A percentile compares a stretch with the other conserved stretches of the same genome.
These are phyloP conservation scores for Epichloe typhina DNA, from an alignment of 2,329 filamentous ascomycete genomes.

Conservation along the genomic window DNA sequence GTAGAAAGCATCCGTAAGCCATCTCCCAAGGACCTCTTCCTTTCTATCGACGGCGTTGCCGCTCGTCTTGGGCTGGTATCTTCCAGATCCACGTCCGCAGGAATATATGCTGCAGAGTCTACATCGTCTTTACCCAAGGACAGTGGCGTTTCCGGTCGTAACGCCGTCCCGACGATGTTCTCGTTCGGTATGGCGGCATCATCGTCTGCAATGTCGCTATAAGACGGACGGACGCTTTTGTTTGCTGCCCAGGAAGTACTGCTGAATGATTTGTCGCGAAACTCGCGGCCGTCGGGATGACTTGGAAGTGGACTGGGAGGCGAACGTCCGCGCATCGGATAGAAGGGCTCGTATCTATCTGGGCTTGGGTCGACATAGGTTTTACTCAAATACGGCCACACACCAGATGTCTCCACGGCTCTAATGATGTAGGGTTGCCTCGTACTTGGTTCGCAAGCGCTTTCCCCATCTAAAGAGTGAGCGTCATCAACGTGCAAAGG, in stretches of 20 bases:
- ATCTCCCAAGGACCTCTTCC: constrained; percentile 7
- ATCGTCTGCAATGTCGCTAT: constrained; percentile 20
- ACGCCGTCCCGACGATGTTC: not conserved
- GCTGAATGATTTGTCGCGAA: constrained; percentile 15
- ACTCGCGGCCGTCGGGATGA: constrained; percentile 24
- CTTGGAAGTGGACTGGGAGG: constrained; percentile 38
- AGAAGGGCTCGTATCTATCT: constrained; percentile 28
- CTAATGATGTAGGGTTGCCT: constrained; percentile 22
- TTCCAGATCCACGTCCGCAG: not conserved
- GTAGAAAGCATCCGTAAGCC: constrained; percentile 2
- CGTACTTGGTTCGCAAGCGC: constrained; percentile 21
- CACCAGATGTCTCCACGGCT: constrained; percentile 27
- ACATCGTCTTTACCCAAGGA: not conserved
- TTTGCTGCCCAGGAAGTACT: constrained; percentile 26
- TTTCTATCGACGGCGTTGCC: not conserved
- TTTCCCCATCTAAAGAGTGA: constrained; percentile 25
- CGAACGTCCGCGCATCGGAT: constrained; percentile 37
- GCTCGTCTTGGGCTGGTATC: constrained; percentile 3
- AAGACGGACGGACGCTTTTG: constrained; percentile 24
- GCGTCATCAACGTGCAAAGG: constrained; percentile 29
- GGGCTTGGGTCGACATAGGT: constrained; percentile 23
- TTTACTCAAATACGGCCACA: constrained; percentile 30
- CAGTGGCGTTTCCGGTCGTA: not conserved
- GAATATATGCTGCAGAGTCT: not conserved
- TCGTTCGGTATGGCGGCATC: constrained; percentile 8